Evolutionary conservation across 768 basidiomycete species (phyloP).

Genomic region (Trametes villosa): DNA sequence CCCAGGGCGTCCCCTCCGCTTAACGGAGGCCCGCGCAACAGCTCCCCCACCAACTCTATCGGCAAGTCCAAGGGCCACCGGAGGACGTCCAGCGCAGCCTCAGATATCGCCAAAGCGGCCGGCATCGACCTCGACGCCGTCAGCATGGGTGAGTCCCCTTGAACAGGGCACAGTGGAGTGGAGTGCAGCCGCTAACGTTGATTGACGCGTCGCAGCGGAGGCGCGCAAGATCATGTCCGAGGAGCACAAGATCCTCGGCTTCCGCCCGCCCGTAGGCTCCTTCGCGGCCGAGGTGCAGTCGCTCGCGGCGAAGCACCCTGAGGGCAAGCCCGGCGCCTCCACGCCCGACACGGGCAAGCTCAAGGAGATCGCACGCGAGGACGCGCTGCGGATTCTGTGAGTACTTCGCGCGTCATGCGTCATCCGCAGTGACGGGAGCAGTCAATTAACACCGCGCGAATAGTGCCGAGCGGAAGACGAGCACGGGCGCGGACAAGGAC

Average conservation of each 20-base stretch:
- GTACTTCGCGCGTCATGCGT: not conserved
- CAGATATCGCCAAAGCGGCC: slow-evolving; percentile 26
- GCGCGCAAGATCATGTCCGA: slow-evolving; percentile 41
- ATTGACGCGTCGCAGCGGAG: slow-evolving; percentile 25
- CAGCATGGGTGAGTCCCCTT: slow-evolving; percentile 28
- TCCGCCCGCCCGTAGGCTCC: slow-evolving; percentile 41
- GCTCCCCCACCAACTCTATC: not conserved
- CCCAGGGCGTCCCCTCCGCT: slow-evolving; percentile 1
- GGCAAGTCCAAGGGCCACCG: slow-evolving; percentile 12
- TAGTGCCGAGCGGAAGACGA: slow-evolving; percentile 27
- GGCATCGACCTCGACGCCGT: slow-evolving; percentile 33
- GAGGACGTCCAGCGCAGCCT: slow-evolving; percentile 15
- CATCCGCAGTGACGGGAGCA: not conserved
- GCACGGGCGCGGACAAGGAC: slow-evolving; percentile 10
- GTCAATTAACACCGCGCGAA: not conserved
- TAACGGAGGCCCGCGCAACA: not conserved
- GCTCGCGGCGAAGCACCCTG: slow-evolving; percentile 40
- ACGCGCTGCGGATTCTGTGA: slow-evolving; percentile 31
- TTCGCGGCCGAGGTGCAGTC: slow-evolving; percentile 42
- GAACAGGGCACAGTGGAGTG: no score
- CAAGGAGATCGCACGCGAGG: slow-evolving; percentile 33
- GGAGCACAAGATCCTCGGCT: slow-evolving; percentile 42
- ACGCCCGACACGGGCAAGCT: slow-evolving; percentile 23
- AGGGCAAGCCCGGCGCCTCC: slow-evolving; percentile 18
- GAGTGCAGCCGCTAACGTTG: not conserved